phyloP scores from a whole-genome alignment of 768 basidiomycete genomes.

The Macrolepiota fuliginosa region DNA sequence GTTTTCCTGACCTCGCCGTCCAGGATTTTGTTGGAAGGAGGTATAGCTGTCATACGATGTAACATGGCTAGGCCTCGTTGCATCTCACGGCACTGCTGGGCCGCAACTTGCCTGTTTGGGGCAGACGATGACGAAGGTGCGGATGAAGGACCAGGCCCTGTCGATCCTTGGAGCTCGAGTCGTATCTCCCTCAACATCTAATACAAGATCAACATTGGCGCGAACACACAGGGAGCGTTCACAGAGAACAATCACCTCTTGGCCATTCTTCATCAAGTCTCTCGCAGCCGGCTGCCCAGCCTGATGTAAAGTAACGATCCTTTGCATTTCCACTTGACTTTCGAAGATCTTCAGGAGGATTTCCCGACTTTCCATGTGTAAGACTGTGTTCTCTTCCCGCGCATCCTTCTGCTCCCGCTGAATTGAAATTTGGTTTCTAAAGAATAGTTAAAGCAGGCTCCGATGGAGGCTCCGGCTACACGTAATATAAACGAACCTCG shows the following conservation, averaged over 20 bases:
- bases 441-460: neutral
- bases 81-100: neutral
- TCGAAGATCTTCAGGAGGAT: neutral
- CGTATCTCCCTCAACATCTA: neutral
- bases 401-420: neutral
- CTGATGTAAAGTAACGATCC: neutral
- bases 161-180: neutral
- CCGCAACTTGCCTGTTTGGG: neutral
- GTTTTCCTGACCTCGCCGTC: constrained; percentile 46
- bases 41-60: constrained; percentile 35
- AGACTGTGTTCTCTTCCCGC: neutral
- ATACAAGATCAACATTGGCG: neutral
- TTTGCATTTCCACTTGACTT: neutral
- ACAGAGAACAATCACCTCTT: neutral
- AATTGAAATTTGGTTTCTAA: neutral
- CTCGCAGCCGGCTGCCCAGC: neutral
- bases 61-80: neutral
- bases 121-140: neutral
- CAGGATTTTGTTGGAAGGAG: constrained; percentile 48
- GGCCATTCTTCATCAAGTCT: neutral
- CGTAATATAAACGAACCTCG: neutral
- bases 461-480: no score
- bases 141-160: neutral
- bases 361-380: neutral
- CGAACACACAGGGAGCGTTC: neutral